phyloP scores from a whole-genome alignment of 179 eudicot genomes.

The Spinacia oleracea region DNA sequence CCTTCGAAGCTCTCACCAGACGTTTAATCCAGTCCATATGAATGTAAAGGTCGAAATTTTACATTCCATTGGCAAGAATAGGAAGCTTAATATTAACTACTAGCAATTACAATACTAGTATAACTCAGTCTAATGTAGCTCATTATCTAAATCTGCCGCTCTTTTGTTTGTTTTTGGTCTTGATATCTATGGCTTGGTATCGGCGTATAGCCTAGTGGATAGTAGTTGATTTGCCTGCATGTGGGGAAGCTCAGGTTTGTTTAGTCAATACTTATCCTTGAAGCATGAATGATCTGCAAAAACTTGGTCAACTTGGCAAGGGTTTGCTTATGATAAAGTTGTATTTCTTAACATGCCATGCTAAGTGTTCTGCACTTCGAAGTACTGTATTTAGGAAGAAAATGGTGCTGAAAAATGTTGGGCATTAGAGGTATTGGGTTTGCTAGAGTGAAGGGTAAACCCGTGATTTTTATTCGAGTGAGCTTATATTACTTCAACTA shows the following conservation, averaged over 20 bases:
- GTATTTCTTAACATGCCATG: neutral
- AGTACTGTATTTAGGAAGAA: neutral
- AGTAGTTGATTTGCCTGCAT: neutral
- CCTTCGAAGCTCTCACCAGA: too few species aligned
- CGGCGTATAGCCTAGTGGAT: neutral
- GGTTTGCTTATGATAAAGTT: neutral
- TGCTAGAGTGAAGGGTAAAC: neutral
- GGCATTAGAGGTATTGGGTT: neutral
- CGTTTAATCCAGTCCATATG: neutral
- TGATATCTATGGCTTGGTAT: neutral
- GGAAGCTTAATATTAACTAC: neutral
- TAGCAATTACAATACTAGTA: too few species aligned
- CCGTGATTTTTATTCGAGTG: neutral
- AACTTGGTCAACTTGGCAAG: neutral
- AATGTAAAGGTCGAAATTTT: neutral
- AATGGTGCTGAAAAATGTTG: neutral
- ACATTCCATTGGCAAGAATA: neutral
- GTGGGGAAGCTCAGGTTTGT: too few species aligned
- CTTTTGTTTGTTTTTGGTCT: neutral
- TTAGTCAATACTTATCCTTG: neutral
- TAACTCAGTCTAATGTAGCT: neutral
- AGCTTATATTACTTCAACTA: neutral
- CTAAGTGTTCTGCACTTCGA: neutral
- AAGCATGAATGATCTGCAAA: neutral
- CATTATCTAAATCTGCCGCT: neutral